A percentile compares a stretch with the other conserved stretches of the same genome.
Conservation (phyloP, 495 filamentous ascomycete genomes). For the Gamarada debralockiae region DNA sequence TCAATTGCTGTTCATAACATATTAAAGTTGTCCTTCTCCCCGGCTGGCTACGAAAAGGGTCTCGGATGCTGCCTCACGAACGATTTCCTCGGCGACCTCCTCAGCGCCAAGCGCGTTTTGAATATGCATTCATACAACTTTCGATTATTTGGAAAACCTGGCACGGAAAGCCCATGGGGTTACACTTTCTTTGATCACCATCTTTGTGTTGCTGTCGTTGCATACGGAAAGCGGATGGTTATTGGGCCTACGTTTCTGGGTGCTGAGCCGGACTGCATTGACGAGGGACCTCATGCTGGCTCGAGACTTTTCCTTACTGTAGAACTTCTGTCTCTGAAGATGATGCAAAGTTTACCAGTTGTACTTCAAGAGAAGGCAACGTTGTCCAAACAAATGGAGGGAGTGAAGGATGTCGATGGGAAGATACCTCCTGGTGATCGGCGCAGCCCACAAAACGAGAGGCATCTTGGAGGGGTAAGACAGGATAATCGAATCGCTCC, state of each 20-base stretch:
- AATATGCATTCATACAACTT: conserved; percentile 77
- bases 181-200: conserved; percentile 77
- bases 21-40: conserved; percentile 49
- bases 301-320: conserved; percentile 61
- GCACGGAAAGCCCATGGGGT: conserved; percentile 56
- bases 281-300: conserved; percentile 55
- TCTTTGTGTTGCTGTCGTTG: conserved; percentile 64
- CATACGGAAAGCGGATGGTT: conserved; percentile 56
- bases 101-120: conserved; percentile 55
- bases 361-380: conserved; percentile 48
- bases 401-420: no score
- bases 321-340: conserved; percentile 52
- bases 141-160: conserved; percentile 41
- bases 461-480: conserved; percentile 72
- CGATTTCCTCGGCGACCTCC: conserved; percentile 70
- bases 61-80: conserved; percentile 70
- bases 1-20: conserved; percentile 18
- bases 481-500: conserved; percentile 72
- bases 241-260: conserved; percentile 71
- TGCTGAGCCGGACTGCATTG: conserved; percentile 72
- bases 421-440: conserved; percentile 40
- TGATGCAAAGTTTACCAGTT: conserved; percentile 60
- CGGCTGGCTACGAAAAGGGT: conserved; percentile 68
- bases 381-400: conserved; percentile 57
- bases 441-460: conserved; percentile 72